Evolutionary conservation across 2,329 filamentous ascomycete genomes (phyloP).

Genomic region (Dothistroma septosporum): DNA sequence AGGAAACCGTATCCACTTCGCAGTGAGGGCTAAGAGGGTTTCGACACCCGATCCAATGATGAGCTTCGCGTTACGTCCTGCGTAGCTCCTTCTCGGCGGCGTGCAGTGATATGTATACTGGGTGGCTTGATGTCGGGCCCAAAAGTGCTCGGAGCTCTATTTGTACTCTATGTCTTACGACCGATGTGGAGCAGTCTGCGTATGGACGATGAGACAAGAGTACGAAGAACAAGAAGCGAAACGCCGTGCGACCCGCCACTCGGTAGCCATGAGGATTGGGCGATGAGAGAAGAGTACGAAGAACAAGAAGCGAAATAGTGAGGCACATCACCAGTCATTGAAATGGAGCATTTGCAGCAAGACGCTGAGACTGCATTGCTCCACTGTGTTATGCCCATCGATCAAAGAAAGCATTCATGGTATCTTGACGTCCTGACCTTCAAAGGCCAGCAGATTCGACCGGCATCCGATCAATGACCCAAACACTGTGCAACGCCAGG

Average conservation of each 20-base stretch:
- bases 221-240: background rate
- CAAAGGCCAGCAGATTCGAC: background rate
- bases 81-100: background rate
- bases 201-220: background rate
- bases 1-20: conserved; percentile 1
- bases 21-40: background rate
- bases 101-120: background rate
- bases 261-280: no score
- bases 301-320: no score
- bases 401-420: background rate
- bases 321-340: no score
- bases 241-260: background rate
- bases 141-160: background rate
- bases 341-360: no score
- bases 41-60: background rate
- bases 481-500: background rate
- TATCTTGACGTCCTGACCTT: background rate
- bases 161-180: background rate
- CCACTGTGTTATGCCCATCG: background rate
- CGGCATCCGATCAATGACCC: background rate
- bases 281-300: no score
- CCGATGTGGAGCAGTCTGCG: background rate
- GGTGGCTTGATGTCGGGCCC: background rate
- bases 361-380: background rate
- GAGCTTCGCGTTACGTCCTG: background rate